phyloP scores from a whole-genome alignment of 306 rosid genomes.

The Pyrus pyrifolia region DNA sequence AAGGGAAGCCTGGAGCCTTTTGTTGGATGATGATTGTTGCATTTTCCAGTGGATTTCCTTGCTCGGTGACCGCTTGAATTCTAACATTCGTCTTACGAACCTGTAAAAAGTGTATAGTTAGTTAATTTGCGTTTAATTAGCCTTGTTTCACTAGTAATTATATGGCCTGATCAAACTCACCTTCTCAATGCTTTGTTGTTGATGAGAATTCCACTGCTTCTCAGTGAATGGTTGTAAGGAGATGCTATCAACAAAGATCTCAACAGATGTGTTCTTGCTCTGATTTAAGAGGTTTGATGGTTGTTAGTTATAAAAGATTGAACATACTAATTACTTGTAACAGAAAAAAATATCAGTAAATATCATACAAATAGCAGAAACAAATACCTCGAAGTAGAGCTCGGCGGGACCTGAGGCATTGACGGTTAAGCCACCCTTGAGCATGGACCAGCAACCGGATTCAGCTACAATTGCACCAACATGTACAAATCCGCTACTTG shows the following conservation, averaged over 20 bases:
- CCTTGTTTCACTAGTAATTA: background rate
- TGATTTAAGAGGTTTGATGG: constrained; percentile 2
- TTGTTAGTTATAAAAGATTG: background rate
- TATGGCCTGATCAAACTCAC: constrained; percentile 7
- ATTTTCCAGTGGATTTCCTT: constrained; percentile 47
- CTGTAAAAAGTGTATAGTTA: constrained; percentile 15
- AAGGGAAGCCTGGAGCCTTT: constrained; percentile 30
- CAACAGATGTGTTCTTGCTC: constrained; percentile 44
- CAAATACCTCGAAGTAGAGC: constrained; percentile 60
- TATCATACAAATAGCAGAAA: background rate
- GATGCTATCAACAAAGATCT: constrained; percentile 56
- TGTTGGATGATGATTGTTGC: constrained; percentile 32
- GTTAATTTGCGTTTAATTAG: background rate
- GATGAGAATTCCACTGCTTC: constrained; percentile 56
- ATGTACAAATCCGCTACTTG: constrained; percentile 24
- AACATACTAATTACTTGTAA: background rate
- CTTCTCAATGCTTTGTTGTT: constrained; percentile 41
- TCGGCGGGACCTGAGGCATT: constrained; percentile 40
- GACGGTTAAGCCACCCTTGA: constrained; percentile 65
- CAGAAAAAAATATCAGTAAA: background rate
- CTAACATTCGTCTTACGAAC: constrained; percentile 42
- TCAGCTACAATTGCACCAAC: constrained; percentile 43
- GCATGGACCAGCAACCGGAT: constrained; percentile 73
- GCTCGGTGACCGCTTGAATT: constrained; percentile 32
- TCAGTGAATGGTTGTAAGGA: constrained; percentile 66